These are phyloP conservation scores for Purpureocillium takamizusanense DNA, from an alignment of 2,329 filamentous ascomycete genomes.

Conservation along the genomic window DNA sequence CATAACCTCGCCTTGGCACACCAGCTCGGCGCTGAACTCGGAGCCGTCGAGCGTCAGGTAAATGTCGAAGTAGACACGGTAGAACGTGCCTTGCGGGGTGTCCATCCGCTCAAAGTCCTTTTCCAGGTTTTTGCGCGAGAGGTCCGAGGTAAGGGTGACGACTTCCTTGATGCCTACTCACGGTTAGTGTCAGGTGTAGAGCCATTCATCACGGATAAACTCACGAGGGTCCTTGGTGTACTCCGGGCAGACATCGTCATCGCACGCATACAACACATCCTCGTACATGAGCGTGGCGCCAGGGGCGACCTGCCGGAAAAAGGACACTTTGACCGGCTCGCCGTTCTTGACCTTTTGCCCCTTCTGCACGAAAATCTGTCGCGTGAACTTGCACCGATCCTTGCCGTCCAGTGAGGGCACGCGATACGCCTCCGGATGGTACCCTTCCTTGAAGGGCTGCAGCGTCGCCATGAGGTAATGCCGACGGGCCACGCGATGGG, in stretches of 20 bases:
- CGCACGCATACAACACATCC: constrained; percentile 94
- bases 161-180: constrained; percentile 90
- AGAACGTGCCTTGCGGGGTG: constrained; percentile 93
- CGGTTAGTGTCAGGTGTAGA: constrained; percentile 14
- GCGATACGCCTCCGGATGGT: constrained; percentile 96
- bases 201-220: constrained; percentile 27
- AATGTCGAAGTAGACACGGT: constrained; percentile 70
- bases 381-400: constrained; percentile 95
- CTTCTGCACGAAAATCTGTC: constrained; percentile 98
- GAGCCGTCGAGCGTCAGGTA: constrained; percentile 94
- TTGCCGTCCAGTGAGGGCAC: constrained; percentile 95
- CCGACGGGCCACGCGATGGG: constrained; percentile 89
- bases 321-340: constrained; percentile 96
- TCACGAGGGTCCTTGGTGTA: constrained; percentile 99
- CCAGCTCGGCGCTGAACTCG: constrained; percentile 94
- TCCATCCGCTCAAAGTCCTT: constrained; percentile 99
- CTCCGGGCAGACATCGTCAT: constrained; percentile 95
- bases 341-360: constrained; percentile 98
- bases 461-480: constrained; percentile 99
- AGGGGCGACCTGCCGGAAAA: constrained; percentile 95
- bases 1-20: constrained; percentile 99
- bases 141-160: constrained; percentile 91
- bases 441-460: constrained; percentile 97
- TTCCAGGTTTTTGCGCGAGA: constrained; percentile 96
- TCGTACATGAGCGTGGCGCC: constrained; percentile 99